Conservation (phyloP, 1,139 yeast genomes). For the Hanseniaspora uvarum region DNA sequence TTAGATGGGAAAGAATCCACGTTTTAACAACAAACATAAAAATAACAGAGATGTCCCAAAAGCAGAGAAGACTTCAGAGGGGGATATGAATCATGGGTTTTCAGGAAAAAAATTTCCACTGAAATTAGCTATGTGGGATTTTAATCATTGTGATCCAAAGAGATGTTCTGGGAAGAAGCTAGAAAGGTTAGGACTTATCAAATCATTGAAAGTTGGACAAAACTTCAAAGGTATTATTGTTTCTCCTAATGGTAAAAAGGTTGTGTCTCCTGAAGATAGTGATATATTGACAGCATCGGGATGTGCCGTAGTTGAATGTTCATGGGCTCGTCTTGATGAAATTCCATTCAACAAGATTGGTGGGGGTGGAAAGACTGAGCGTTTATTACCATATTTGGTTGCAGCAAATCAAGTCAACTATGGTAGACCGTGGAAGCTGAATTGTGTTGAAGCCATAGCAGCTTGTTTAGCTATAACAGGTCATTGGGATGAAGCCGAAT, state of each 20-base stretch:
- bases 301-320: constrained; percentile 95
- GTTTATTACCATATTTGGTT: constrained; percentile 79
- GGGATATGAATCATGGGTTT: constrained; percentile 12
- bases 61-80: constrained; percentile 5
- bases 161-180: constrained; percentile 93
- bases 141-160: constrained; percentile 97
- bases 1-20: constrained; percentile 32
- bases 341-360: constrained; percentile 91
- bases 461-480: constrained; percentile 96
- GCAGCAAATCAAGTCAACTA: constrained; percentile 97
- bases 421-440: constrained; percentile 91
- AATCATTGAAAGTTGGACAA: constrained; percentile 73
- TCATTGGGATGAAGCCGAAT: constrained; percentile 76
- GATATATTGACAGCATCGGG: constrained; percentile 72
- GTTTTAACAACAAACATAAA: constrained; percentile 18
- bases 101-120: constrained; percentile 53
- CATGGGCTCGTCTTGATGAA: constrained; percentile 95
- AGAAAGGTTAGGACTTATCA: constrained; percentile 76
- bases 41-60: neutral
- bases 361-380: constrained; percentile 87
- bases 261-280: constrained; percentile 81
- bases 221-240: constrained; percentile 85
- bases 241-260: constrained; percentile 83
- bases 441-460: constrained; percentile 95
- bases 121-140: constrained; percentile 85